Evolutionary conservation across 768 basidiomycete species (phyloP), one percentile per base, ranked within the genome.

Genomic region (Agrocybe pediades): DNA sequence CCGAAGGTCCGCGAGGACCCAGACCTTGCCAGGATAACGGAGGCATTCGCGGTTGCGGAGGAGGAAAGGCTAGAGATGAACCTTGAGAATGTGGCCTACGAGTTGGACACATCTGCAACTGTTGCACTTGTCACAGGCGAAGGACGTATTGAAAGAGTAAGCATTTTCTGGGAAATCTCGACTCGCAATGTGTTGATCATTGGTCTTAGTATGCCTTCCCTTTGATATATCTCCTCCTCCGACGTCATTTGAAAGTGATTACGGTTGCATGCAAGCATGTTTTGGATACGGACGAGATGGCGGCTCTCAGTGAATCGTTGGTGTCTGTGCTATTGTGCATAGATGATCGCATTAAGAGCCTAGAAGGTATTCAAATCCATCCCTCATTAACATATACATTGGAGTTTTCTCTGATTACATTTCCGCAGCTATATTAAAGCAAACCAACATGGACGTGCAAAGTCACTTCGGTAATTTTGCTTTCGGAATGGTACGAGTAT

Each of bases 131-230:
- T 73, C 4, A 72, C 71, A 0, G 71, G 72, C 3, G 63, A 60
- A 41, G 71, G 72, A 16, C 59, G 71, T 40, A 72, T 74, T 42
- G 71, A 74, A 58, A 59, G 69, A 45, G 72, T 74, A 45, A 49
- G 71, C 57, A 2, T 0, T 43, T 41, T 8, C 17, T 15, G 11
- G 39, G n/a, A 11, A 23, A 9, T 13, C 20, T 20, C 11, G 25
- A 21, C 9, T 2, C 33, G 21, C 1, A 6, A 21, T 49, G 43
- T 25, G 20, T 13, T 17, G 24, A 33, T 20, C 57, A 20, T 30
- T 16, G 39, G 11, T n/a, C 3, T 46, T 40, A 74, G 73, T 71
- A 70, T 58, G 58, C 68, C 15, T 73, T 64, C 44, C 72, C 73
- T 16, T 46, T 74, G 3, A 58, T 74, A 8, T 73, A 68, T 41